Base-by-base conservation (phyloP, 2,329 filamentous ascomycete species). In the Cyphellophora europaea region DNA sequence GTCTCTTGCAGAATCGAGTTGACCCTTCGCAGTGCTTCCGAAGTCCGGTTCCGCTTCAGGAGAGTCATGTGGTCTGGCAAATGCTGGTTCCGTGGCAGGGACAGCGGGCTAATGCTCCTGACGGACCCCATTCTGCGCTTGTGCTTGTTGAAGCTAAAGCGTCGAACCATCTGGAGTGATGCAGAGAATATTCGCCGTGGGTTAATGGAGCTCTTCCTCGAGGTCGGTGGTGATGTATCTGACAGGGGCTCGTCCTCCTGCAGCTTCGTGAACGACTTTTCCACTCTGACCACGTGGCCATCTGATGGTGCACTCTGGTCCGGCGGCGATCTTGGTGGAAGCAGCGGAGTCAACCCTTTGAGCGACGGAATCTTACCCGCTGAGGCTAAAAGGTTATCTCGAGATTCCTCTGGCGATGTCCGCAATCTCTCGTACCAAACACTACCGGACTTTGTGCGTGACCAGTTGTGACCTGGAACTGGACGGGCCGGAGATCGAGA, bases 21-120 rank as follows among this genome's bases (percentile, higher is more conserved):
- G 10, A 43, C 47, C 6, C 36, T 36, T 15, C 36, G 28, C 6
- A 49, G 43, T 11, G 36, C 38, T 10, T 44, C 35, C 12, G 35
- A 34, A 8, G 44, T 47, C 14, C 45, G 37, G 25, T 48, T 42
- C 15, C 35, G 34, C 32, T 38, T 45, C 18, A 47, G 29, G 19
- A 39, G 21, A 6, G 34, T 38, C 13, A 25, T 35, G 30, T 49
- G 46, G 17, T 43, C 42, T 27, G 34, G 32, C 23, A 45, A 14
- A 10, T 11, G 13, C n/a, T n/a, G n/a, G n/a, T n/a, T n/a, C n/a
- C n/a, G n/a, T n/a, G n/a, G n/a, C n/a, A n/a, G n/a, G n/a, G n/a
- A n/a, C n/a, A n/a, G n/a, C n/a, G n/a, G n/a, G n/a, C n/a, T n/a
- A n/a, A n/a, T n/a, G n/a, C n/a, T n/a, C n/a, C n/a, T n/a, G n/a